Conservation (phyloP, 1,284 basidiomycete species). For the Ustilago trichophora region DNA sequence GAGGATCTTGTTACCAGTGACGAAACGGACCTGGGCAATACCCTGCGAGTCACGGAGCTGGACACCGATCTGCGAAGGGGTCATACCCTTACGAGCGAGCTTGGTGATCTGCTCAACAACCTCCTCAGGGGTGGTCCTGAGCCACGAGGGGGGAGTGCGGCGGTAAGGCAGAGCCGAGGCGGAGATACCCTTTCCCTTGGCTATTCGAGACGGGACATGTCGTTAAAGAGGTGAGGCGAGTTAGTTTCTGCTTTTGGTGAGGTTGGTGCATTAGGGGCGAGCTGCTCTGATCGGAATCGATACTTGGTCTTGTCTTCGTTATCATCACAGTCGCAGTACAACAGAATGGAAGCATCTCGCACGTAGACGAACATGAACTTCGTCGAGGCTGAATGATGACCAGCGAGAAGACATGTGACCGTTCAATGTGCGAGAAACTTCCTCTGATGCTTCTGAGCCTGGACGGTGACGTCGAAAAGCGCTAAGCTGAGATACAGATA, state of each 20-base stretch:
- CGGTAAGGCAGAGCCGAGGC: constrained; percentile 98
- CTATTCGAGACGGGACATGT: constrained; percentile 10
- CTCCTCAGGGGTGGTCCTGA: constrained; percentile 94
- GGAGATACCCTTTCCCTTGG: constrained; percentile 68
- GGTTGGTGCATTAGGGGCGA: too few relatives aligned
- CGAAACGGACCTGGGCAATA: constrained; percentile 92
- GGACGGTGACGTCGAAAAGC: constrained; percentile 6
- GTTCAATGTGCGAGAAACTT: too few relatives aligned
- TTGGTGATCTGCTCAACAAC: constrained; percentile 96
- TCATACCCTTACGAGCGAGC: constrained; percentile 96
- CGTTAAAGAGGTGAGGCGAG: background rate
- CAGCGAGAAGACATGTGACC: too few relatives aligned
- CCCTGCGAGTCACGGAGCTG: constrained; percentile 97
- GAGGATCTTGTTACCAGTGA: constrained; percentile 99
- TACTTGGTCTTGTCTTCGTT: too few relatives aligned
- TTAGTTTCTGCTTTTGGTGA: too few relatives aligned
- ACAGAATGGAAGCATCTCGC: too few relatives aligned
- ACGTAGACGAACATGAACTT: too few relatives aligned
- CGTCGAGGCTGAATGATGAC: too few relatives aligned
- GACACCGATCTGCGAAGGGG: constrained; percentile 97
- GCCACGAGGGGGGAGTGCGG: constrained; percentile 92
- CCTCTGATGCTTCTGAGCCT: too few relatives aligned
- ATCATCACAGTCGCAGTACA: too few relatives aligned
- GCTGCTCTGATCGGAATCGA: too few relatives aligned
- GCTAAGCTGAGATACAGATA: too few relatives aligned